Conservation (phyloP, 345 rosid genomes). For the Eucalyptus marginata region DNA sequence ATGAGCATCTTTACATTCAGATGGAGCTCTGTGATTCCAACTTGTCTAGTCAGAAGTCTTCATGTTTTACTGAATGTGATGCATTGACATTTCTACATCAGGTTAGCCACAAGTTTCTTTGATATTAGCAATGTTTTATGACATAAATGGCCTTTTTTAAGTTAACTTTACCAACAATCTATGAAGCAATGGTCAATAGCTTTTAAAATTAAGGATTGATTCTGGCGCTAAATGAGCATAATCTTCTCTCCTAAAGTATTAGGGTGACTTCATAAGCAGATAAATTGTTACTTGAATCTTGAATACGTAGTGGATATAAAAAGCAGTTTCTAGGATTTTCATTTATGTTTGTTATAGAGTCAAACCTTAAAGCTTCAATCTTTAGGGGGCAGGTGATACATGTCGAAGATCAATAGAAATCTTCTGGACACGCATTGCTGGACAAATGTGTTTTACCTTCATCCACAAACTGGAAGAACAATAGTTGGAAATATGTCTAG, state of each 20-base stretch:
- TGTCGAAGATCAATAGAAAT: neutral
- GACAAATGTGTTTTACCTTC: neutral
- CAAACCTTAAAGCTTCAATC: neutral
- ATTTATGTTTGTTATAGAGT: neutral
- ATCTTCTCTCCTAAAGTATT: neutral
- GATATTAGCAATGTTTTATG: neutral
- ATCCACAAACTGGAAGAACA: neutral
- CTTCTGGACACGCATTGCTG: neutral
- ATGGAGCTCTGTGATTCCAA: constrained; percentile 87
- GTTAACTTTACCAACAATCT: neutral
- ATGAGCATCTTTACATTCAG: constrained; percentile 87
- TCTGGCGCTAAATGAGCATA: neutral
- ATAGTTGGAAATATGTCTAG: neutral
- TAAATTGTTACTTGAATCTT: neutral
- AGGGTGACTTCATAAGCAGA: neutral
- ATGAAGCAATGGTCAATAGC: neutral
- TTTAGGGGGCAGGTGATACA: neutral
- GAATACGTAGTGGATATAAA: neutral
- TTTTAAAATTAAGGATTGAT: neutral
- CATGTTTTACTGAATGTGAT: constrained; percentile 38
- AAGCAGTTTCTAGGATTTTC: neutral
- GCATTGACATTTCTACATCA: constrained; percentile 52
- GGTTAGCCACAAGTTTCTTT: constrained; percentile 9
- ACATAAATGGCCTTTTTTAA: neutral
- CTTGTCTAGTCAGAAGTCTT: constrained; percentile 36